Conservation (phyloP, 2,329 filamentous ascomycete species). For the Aspergillus vadensis region DNA sequence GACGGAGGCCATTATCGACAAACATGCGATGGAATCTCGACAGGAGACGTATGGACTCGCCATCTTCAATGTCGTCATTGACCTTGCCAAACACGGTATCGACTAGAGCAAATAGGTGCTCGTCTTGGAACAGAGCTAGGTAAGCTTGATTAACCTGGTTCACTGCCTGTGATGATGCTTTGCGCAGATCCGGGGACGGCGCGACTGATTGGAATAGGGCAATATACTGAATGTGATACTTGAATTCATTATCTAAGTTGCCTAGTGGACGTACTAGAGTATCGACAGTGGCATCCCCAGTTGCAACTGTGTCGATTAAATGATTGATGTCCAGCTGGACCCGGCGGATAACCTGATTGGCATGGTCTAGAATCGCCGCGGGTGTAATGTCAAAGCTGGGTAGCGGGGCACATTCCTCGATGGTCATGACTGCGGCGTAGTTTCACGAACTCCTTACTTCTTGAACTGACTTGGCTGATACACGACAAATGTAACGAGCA, state of each 20-base stretch:
- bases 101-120: not conserved
- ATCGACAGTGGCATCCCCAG: not conserved
- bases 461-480: not conserved
- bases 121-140: not conserved
- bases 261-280: not conserved
- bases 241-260: not conserved
- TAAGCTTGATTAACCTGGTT: not conserved
- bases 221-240: constrained; percentile 1
- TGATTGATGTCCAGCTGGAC: not conserved
- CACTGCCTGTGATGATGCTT: not conserved
- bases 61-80: not conserved
- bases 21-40: not conserved
- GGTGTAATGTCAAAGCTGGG: constrained; percentile 3
- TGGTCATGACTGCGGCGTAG: not conserved
- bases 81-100: not conserved
- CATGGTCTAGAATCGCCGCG: not conserved
- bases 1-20: not conserved
- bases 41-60: not conserved
- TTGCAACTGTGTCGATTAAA: not conserved
- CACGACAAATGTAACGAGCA: not conserved
- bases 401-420: not conserved
- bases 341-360: not conserved
- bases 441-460: not conserved
- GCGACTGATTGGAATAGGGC: constrained; percentile 2
- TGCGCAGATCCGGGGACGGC: not conserved